A percentile compares a stretch with the other conserved stretches of the same genome.
Conservation (phyloP, 2,329 filamentous ascomycete genomes). For the Aschersonia sp. region DNA sequence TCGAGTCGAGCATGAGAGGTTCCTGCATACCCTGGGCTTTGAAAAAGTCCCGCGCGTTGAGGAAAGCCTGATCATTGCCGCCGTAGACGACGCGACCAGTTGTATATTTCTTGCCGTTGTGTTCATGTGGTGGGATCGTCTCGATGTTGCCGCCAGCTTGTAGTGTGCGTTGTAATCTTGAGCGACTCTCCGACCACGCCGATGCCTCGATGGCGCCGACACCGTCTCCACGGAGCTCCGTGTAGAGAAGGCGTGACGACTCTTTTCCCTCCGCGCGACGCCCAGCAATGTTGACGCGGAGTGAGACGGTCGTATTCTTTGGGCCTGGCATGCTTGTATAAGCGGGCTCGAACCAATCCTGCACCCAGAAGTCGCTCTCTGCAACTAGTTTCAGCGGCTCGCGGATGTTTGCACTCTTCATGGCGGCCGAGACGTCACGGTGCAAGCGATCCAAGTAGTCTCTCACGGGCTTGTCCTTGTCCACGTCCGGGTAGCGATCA, state of each 20-base stretch:
- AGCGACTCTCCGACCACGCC: not conserved
- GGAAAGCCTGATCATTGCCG: not conserved
- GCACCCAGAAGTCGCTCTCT: slow-evolving; percentile 6
- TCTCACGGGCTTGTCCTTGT: slow-evolving; percentile 8
- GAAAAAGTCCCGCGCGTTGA: slow-evolving; percentile 9
- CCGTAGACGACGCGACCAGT: slow-evolving; percentile 10
- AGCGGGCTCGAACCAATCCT: slow-evolving; percentile 22
- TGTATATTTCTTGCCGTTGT: slow-evolving; percentile 4
- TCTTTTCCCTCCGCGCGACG: slow-evolving; percentile 1
- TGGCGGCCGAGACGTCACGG: not conserved
- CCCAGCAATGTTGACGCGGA: slow-evolving; percentile 17
- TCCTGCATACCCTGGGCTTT: slow-evolving; percentile 18
- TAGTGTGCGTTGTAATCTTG: slow-evolving; percentile 2
- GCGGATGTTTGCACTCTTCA: not conserved
- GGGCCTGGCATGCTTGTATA: slow-evolving; percentile 23
- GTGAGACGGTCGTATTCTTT: slow-evolving; percentile 11
- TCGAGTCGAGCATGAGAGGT: slow-evolving; percentile 16
- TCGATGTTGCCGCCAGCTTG: slow-evolving; percentile 18
- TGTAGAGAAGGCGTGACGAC: slow-evolving; percentile 15
- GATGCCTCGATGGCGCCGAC: slow-evolving; percentile 15
- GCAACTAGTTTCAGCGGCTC: slow-evolving; percentile 1
- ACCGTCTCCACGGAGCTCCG: slow-evolving; percentile 12
- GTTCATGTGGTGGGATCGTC: slow-evolving; percentile 16
- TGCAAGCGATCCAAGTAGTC: slow-evolving; percentile 2
- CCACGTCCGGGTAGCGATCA: not conserved